Base-by-base conservation (phyloP, 2,329 filamentous ascomycete genomes). In the Pseudocercospora macadamiae region DNA sequence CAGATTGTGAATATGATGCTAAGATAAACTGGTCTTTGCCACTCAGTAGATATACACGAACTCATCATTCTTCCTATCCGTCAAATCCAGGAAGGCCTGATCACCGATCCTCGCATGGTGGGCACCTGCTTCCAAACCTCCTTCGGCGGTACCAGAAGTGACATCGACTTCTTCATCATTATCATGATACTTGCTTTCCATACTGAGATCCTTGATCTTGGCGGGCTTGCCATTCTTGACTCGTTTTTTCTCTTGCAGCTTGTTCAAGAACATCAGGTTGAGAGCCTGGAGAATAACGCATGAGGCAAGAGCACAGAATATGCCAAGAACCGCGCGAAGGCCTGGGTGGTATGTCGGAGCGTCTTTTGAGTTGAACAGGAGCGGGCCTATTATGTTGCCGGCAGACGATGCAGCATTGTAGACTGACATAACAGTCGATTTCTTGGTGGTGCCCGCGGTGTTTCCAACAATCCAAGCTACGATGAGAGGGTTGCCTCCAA, bases 401-500 rank as follows among this genome's bases (percentile, higher is more conserved):
- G 64, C 57, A 6, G 85, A 82, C 2, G 81, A 80, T 0, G 83
- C 86, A 1, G 83, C 85, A 64, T 87, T 86, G 76, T 84, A 89
- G 0, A 88, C 73, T 0, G 82, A 83, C 80, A 88, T 86, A 36
- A 86, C 80, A 49, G 83, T 78, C 0, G 85, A 85, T 68, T 87
- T 87, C 73, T 90, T 89, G 2, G 86, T 89, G 14, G 82, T 83
- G 5, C 87, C 88, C 0, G 80, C 87, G 0, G 86, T 89, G 70
- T 90, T 90, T 6, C 82, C 85, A 4, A 89, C 80, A 57, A 89
- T 86, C 87, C 87, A 90, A 0, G 84, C 81, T 0, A 89, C 83
- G 23, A 88, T 82, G 8, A 90, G 75, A 0, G 86, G 86, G 65
- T 87, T 88, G 1, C 82, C 84, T 1, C 85, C 85, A 61, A 86